These are phyloP conservation scores for Ascochyta rabiei DNA, from an alignment of 2,329 filamentous ascomycete species.

Conservation along the genomic window DNA sequence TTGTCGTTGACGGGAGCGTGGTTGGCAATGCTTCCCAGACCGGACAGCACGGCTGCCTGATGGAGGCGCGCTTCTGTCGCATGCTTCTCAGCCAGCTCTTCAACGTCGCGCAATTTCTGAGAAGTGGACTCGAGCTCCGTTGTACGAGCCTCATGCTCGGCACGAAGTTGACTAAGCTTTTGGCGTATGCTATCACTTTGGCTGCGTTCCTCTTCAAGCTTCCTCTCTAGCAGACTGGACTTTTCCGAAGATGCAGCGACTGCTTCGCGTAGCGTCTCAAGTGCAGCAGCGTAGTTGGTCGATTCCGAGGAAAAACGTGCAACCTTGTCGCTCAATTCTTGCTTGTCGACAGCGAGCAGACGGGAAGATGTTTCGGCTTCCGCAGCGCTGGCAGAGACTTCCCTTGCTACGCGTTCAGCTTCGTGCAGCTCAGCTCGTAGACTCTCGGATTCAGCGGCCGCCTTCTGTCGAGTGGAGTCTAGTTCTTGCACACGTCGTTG, in stretches of 20 bases:
- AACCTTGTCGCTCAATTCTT: constrained; percentile 73
- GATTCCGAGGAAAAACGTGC: constrained; percentile 70
- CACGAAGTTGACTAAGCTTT: constrained; percentile 76
- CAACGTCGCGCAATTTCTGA: constrained; percentile 79
- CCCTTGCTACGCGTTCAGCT: constrained; percentile 75
- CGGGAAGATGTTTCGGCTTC: constrained; percentile 78
- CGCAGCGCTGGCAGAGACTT: constrained; percentile 77
- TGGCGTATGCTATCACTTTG: constrained; percentile 76
- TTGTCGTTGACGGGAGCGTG: constrained; percentile 59
- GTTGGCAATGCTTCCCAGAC: constrained; percentile 74
- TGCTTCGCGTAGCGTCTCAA: constrained; percentile 77
- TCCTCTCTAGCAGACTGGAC: constrained; percentile 75
- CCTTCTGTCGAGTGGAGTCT: constrained; percentile 82
- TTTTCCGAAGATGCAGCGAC: constrained; percentile 81
- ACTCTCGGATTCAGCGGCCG: constrained; percentile 81
- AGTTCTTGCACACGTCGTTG: constrained; percentile 84
- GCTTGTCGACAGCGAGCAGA: constrained; percentile 83
- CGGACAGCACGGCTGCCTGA: constrained; percentile 79
- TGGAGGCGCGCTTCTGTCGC: constrained; percentile 87
- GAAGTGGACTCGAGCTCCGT: constrained; percentile 76
- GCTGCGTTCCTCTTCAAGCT: constrained; percentile 81
- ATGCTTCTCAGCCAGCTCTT: constrained; percentile 86
- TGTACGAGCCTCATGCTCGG: constrained; percentile 81
- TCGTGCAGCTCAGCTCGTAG: constrained; percentile 85
- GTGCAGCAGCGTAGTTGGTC: constrained; percentile 71